These are phyloP conservation scores for Ceratobasidium papillatum DNA, from an alignment of 1,284 basidiomycete species.

Conservation along the genomic window DNA sequence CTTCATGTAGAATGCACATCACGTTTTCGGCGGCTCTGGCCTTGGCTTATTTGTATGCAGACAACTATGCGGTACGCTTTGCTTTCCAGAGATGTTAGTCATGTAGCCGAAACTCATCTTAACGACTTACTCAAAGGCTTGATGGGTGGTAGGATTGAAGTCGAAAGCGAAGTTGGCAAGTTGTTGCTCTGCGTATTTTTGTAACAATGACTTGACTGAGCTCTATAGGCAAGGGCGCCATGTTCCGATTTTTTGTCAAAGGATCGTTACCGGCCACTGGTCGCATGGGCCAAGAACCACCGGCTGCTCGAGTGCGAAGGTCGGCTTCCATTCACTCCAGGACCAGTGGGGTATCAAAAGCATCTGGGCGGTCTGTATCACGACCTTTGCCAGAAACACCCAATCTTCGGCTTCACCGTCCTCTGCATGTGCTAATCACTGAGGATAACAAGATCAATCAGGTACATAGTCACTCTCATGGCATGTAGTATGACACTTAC, in stretches of 20 bases:
- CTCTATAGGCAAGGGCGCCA: conserved; percentile 47
- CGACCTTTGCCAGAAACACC: conserved; percentile 26
- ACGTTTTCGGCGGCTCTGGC: conserved; percentile 49
- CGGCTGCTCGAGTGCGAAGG: neutral
- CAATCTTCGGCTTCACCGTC: conserved; percentile 13
- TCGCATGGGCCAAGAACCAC: neutral
- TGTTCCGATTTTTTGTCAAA: conserved; percentile 49
- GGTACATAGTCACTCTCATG: conserved; percentile 43
- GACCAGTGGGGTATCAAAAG: conserved; percentile 30
- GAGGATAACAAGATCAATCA: conserved; percentile 49
- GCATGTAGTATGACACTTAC: neutral
- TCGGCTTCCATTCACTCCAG: conserved; percentile 16
- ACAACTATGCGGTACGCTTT: conserved; percentile 46
- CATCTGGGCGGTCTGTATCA: conserved; percentile 11
- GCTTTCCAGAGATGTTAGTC: too few relatives aligned
- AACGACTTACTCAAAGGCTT: conserved; percentile 43
- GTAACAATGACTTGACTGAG: neutral
- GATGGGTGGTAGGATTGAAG: conserved; percentile 50
- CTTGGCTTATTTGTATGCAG: conserved; percentile 49
- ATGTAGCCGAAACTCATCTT: too few relatives aligned
- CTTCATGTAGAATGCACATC: conserved; percentile 40
- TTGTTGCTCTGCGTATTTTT: neutral
- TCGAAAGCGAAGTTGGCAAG: conserved; percentile 44
- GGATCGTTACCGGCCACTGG: conserved; percentile 23
- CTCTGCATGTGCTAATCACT: conserved; percentile 47